Percentiles rank a stretch among this genome's conserved stretches.
Evolutionary conservation across 371 early-diverging fungal species (phyloP).

Genomic region (Mortierella sp.): DNA sequence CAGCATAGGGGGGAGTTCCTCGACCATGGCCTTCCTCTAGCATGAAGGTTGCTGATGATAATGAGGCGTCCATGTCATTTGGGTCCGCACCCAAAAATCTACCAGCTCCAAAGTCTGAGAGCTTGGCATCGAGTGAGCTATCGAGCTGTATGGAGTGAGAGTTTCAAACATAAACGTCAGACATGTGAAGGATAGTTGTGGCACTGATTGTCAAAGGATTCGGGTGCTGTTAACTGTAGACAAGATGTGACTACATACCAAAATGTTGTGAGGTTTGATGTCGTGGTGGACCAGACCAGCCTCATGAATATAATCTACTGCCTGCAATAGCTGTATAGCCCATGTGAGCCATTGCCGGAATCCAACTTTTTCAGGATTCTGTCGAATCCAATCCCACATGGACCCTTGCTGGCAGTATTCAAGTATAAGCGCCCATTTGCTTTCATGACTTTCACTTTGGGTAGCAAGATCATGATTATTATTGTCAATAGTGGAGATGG

Average conservation of each 20-base stretch:
- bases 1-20: conserved; percentile 81
- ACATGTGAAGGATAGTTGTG: not conserved
- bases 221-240: not conserved
- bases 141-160: conserved; percentile 61
- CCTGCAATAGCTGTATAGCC: conserved; percentile 77
- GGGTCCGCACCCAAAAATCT: conserved; percentile 29
- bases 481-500: conserved; percentile 6
- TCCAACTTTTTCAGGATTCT: conserved; percentile 65
- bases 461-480: conserved; percentile 1
- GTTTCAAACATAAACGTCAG: not conserved
- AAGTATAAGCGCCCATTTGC: conserved; percentile 65
- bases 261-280: conserved; percentile 88
- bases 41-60: not conserved
- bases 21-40: conserved; percentile 71
- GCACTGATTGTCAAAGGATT: too few relatives aligned
- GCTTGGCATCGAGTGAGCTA: conserved; percentile 39
- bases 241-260: conserved; percentile 62
- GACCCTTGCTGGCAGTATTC: conserved; percentile 73
- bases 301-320: conserved; percentile 75
- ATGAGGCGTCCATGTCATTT: not conserved
- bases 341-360: conserved; percentile 73
- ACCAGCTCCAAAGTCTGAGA: conserved; percentile 61
- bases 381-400: conserved; percentile 75
- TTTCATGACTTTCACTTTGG: conserved; percentile 4
- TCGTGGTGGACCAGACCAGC: conserved; percentile 85